These are phyloP conservation scores for Juglanconis sp. DNA, from an alignment of 2,329 filamentous ascomycete species.

Conservation along the genomic window DNA sequence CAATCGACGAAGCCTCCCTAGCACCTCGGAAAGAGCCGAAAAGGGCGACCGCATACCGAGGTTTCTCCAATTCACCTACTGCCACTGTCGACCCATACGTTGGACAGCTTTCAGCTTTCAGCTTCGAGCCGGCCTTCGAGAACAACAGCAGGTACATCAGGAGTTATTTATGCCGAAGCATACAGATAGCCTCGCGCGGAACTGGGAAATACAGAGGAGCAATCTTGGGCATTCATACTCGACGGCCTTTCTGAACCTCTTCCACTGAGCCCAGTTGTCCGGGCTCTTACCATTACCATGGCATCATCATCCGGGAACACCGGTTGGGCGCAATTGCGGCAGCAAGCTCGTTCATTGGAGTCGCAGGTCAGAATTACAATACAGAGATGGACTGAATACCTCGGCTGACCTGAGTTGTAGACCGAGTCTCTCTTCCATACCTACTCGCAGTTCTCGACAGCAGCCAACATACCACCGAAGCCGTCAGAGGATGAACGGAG, in stretches of 20 bases:
- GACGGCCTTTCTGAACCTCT: background rate
- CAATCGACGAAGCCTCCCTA: background rate
- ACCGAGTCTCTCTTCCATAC: constrained; percentile 79
- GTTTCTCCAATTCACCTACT: background rate
- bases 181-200: background rate
- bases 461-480: constrained; percentile 74
- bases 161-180: background rate
- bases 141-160: background rate
- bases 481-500: constrained; percentile 80
- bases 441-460: constrained; percentile 87
- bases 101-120: background rate
- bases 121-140: background rate
- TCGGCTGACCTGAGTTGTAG: constrained; percentile 40
- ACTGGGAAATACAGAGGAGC: background rate
- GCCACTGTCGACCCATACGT: background rate
- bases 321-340: constrained; percentile 90
- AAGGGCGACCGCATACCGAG: background rate
- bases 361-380: constrained; percentile 64
- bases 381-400: constrained; percentile 2
- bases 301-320: constrained; percentile 51
- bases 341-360: constrained; percentile 85
- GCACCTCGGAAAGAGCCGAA: background rate
- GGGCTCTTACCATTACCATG: constrained; percentile 36
- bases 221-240: background rate
- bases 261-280: background rate